Base-by-base conservation (phyloP, 208 protist genomes). In the Acanthamoeba triangularis region DNA sequence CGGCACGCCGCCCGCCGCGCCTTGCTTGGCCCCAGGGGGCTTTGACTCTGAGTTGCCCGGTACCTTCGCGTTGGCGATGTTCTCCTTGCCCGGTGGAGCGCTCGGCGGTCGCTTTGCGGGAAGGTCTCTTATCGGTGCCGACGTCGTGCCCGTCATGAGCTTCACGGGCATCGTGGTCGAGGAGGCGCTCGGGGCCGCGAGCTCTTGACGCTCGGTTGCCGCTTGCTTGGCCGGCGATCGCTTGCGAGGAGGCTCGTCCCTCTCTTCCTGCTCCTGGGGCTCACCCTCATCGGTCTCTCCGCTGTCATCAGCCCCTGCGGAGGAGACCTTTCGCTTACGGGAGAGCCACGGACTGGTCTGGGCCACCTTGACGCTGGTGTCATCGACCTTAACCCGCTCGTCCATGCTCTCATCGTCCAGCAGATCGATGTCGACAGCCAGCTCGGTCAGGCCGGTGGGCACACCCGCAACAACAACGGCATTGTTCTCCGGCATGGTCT, bases 311-410 rank as follows among this genome's bases (percentile, higher is more conserved):
- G 72, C 33, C 16, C 7, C 14, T 47, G 67, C 18, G 35, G 30
- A n/a, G n/a, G n/a, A 2, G 16, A 80, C 72, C 72, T 80, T 80
- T 23, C 72, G 72, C 37, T 80, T 80, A 0, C 72, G 30, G 16
- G 72, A 80, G n/a, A 80, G 72, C 72, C 72, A 80, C 37, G 72
- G 72, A 47, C 35, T 80, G 25, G 72, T 80, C 20, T 44, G 35
- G 33, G 72, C 37, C 16, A 80, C 72, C 16, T 44, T 13, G 20
- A 80, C 37, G 20, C 30, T 44, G 25, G 7, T 80, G 8, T 80
- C 72, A 11, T 80, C 30, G 72, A 80, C 33, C 37, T 80, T 80
- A 16, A 80, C 14, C 37, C 72, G 72, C 72, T 80, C 72, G 16
- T 80, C 72, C 72, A 80, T 44, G 18, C n/a, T 14, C 13, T 67